Conservation (phyloP, 2,329 filamentous ascomycete genomes). For the Colletotrichum agaves region DNA sequence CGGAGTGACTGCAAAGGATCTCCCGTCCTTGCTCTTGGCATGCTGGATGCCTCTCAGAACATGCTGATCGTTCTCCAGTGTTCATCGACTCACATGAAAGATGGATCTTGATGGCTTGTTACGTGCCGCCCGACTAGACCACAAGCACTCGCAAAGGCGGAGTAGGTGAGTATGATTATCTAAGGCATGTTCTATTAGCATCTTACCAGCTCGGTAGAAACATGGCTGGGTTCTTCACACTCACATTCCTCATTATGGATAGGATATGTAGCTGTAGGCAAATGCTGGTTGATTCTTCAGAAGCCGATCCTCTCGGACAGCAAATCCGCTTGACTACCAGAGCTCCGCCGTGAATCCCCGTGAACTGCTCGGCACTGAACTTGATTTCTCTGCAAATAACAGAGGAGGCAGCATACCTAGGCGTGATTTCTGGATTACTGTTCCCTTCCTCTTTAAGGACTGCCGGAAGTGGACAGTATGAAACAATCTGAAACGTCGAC, state of each 20-base stretch:
- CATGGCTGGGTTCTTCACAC: neutral
- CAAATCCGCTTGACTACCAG: too few species aligned
- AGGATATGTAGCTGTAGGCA: neutral
- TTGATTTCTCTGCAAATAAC: too few species aligned
- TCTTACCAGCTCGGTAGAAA: neutral
- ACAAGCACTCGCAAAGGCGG: constrained; percentile 9
- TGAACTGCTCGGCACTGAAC: too few species aligned
- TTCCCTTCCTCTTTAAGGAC: neutral
- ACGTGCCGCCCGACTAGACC: constrained; percentile 18
- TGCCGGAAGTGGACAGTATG: neutral
- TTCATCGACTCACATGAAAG: neutral
- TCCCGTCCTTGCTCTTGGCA: constrained; percentile 15
- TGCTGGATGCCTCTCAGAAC: neutral
- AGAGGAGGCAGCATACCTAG: too few species aligned
- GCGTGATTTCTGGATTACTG: neutral
- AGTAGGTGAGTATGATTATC: neutral
- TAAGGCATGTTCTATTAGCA: neutral
- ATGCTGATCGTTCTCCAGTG: neutral
- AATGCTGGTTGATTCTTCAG: neutral
- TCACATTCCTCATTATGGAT: neutral
- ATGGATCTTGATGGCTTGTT: neutral
- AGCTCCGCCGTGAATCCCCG: too few species aligned
- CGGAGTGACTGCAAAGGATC: constrained; percentile 29
- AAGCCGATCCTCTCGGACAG: too few species aligned
- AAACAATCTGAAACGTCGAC: constrained; percentile 30